Conservation (phyloP, 208 protist species). For the Herpetomonas tarakana region DNA sequence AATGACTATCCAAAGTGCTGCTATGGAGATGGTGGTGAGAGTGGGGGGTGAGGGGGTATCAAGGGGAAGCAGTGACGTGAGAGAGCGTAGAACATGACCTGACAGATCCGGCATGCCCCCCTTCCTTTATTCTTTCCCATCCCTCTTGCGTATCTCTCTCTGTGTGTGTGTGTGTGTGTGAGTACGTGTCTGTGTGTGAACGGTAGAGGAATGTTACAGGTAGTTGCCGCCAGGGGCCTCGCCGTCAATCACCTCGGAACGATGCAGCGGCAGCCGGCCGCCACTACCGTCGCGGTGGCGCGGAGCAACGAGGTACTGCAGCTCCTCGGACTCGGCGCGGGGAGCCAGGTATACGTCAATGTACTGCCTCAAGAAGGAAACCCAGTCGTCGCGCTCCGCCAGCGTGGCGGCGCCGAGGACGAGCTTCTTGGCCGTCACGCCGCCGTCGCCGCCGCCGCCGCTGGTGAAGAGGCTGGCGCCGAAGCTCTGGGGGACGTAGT, state of each 20-base stretch:
- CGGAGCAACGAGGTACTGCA: slow-evolving; percentile 34
- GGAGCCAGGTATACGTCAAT: slow-evolving; percentile 58
- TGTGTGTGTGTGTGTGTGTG: too few relatives aligned
- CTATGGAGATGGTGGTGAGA: too few relatives aligned
- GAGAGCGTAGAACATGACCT: too few relatives aligned
- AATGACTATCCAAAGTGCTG: slow-evolving; percentile 6
- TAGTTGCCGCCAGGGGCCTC: slow-evolving; percentile 54
- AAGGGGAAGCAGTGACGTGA: too few relatives aligned
- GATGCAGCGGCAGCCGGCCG: slow-evolving; percentile 30
- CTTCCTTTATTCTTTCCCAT: too few relatives aligned
- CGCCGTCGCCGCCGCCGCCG: slow-evolving; percentile 9
- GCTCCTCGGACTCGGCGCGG: slow-evolving; percentile 47
- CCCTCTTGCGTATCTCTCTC: too few relatives aligned
- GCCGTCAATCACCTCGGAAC: slow-evolving; percentile 51
- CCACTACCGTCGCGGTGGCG: not conserved
- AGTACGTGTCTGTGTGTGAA: too few relatives aligned
- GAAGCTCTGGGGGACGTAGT: slow-evolving; percentile 4
- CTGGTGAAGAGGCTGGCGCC: slow-evolving; percentile 7
- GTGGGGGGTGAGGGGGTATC: too few relatives aligned
- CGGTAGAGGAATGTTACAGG: slow-evolving; percentile 9
- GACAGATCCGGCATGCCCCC: too few relatives aligned
- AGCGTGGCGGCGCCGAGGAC: slow-evolving; percentile 32
- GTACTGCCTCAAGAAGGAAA: slow-evolving; percentile 61
- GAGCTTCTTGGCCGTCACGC: slow-evolving; percentile 15
- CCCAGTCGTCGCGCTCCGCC: slow-evolving; percentile 53